Conservation (phyloP, 2,329 filamentous ascomycete genomes). For the Aspergillus calidoustus region DNA sequence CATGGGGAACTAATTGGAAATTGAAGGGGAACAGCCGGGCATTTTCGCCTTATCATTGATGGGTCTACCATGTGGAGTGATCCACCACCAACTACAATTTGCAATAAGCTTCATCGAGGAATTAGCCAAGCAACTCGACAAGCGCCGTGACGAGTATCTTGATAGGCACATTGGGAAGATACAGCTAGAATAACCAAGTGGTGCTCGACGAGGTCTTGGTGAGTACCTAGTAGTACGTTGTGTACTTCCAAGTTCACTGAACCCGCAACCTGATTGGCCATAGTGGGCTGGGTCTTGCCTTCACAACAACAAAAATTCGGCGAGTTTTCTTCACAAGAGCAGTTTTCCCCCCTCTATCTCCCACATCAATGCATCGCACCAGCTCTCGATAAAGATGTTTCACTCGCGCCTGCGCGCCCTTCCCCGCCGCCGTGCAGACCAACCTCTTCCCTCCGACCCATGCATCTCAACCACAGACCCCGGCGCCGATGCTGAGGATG, state of each 20-base stretch:
- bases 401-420: conserved; percentile 37
- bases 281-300: background rate
- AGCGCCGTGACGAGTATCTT: no score
- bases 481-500: conserved; percentile 22
- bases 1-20: background rate
- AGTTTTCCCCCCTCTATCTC: background rate
- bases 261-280: background rate
- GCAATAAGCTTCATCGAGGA: no score
- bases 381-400: conserved; percentile 28
- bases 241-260: background rate
- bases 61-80: no score
- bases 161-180: no score
- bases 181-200: no score
- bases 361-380: background rate
- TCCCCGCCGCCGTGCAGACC: conserved; percentile 27
- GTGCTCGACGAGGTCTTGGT: no score
- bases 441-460: conserved; percentile 19
- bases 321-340: background rate
- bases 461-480: conserved; percentile 21
- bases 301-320: background rate
- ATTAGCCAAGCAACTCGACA: no score
- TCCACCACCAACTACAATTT: no score
- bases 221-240: no score
- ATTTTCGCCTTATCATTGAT: background rate
- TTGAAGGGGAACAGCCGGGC: background rate